Evolutionary conservation across 495 filamentous ascomycete genomes (phyloP).

Genomic region (Neurospora sp.): DNA sequence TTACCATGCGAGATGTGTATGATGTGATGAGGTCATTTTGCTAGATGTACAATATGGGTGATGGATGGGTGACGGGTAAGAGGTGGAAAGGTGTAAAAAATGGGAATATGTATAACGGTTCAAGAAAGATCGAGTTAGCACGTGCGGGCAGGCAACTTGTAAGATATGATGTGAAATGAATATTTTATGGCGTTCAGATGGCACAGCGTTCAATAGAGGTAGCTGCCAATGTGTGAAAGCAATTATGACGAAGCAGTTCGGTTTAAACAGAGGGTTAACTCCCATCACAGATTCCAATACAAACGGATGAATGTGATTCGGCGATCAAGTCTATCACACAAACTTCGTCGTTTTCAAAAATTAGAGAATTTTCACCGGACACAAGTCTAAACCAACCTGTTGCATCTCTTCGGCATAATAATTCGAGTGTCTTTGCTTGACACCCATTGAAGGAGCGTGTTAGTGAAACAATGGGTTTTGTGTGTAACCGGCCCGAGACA

Average conservation of each 20-base stretch:
- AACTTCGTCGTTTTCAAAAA: background rate
- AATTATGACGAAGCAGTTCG: background rate
- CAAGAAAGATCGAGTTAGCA: background rate
- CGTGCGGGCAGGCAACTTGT: background rate
- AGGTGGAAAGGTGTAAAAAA: background rate
- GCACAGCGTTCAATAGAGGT: background rate
- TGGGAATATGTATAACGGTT: background rate
- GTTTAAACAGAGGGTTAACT: background rate
- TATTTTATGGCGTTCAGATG: background rate
- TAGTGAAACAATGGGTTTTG: background rate
- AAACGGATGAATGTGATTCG: background rate
- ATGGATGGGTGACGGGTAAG: background rate
- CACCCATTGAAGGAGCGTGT: background rate
- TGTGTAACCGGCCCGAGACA: background rate
- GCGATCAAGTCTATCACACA: background rate
- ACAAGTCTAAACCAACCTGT: background rate
- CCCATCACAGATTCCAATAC: background rate
- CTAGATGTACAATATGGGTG: background rate
- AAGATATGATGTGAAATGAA: background rate
- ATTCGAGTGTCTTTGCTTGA: background rate
- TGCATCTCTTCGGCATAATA: background rate
- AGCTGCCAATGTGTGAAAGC: background rate
- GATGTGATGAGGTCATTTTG: background rate
- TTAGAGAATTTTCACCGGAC: background rate
- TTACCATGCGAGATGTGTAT: background rate